phyloP scores from a whole-genome alignment of 495 filamentous ascomycete species.

The Opeltia flavorubescens region DNA sequence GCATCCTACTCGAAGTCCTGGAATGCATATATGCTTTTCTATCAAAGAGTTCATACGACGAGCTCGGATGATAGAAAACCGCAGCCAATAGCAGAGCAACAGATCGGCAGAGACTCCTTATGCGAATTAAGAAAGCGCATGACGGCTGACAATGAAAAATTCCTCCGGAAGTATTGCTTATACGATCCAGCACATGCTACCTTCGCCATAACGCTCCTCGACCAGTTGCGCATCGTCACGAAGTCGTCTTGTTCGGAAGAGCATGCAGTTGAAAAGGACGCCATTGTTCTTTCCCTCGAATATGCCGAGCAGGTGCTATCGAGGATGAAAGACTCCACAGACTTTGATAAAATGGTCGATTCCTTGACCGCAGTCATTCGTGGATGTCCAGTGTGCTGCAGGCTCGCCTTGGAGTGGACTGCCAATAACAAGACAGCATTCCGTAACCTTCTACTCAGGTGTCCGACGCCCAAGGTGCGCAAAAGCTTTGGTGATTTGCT shows the following conservation, averaged over 20 bases:
- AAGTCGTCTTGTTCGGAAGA: conserved; percentile 30
- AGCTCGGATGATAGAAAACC: conserved; percentile 22
- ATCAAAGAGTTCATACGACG: conserved; percentile 63
- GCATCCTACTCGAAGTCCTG: conserved; percentile 48
- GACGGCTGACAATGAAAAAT: conserved; percentile 52
- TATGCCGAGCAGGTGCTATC: conserved; percentile 70
- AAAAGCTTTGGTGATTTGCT: conserved; percentile 41
- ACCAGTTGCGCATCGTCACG: conserved; percentile 28
- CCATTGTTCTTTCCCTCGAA: conserved; percentile 53
- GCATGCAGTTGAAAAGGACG: conserved; percentile 42
- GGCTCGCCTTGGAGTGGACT: conserved; percentile 51
- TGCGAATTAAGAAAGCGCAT: conserved; percentile 44
- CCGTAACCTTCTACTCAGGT: conserved; percentile 53
- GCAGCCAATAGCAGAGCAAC: conserved; percentile 27
- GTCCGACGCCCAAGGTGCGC: conserved; percentile 45
- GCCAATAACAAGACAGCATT: conserved; percentile 38
- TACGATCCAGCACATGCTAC: conserved; percentile 57
- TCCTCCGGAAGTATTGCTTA: conserved; percentile 67
- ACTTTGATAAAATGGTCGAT: conserved; percentile 42
- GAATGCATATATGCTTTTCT: conserved; percentile 97
- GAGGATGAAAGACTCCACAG: conserved; percentile 52
- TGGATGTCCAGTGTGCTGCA: conserved; percentile 40
- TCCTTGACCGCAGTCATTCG: conserved; percentile 40
- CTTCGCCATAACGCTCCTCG: conserved; percentile 50
- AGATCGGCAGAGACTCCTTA: conserved; percentile 43